A percentile compares a stretch with the other conserved stretches of the same genome.
phyloP scores from a whole-genome alignment of 306 rosid genomes.

The Oemleria cerasiformis region DNA sequence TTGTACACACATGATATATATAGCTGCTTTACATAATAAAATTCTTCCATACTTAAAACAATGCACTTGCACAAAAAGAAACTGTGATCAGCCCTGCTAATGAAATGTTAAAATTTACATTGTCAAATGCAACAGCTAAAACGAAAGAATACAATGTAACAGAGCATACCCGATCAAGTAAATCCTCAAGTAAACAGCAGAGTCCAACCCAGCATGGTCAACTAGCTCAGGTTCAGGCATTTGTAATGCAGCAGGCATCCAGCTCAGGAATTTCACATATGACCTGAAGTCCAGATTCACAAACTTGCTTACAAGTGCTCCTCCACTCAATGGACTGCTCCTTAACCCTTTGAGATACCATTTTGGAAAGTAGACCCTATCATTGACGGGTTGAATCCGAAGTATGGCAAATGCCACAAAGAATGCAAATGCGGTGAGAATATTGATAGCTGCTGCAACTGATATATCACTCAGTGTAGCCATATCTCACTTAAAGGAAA shows the following conservation, averaged over 20 bases:
- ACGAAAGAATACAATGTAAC: neutral
- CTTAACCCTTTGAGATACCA: constrained; percentile 94
- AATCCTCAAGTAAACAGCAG: constrained; percentile 87
- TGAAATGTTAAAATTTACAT: neutral
- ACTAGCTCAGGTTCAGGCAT: constrained; percentile 97
- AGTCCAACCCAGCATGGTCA: constrained; percentile 91
- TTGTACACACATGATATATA: neutral
- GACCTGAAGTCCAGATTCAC: constrained; percentile 88
- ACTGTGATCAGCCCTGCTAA: neutral
- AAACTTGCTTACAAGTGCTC: constrained; percentile 67
- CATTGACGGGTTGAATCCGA: constrained; percentile 90
- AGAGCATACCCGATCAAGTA: constrained; percentile 76
- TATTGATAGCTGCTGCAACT: constrained; percentile 83
- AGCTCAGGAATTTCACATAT: constrained; percentile 66
- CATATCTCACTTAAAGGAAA: constrained; percentile 38
- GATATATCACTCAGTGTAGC: constrained; percentile 80
- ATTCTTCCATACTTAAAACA: neutral
- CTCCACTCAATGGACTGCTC: constrained; percentile 62
- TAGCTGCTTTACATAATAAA: neutral
- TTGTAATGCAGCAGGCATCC: constrained; percentile 92
- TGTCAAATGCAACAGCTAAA: neutral
- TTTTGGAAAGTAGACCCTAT: constrained; percentile 96
- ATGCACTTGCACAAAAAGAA: no score
- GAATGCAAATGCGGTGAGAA: constrained; percentile 72
- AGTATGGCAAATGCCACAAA: constrained; percentile 76